These are phyloP conservation scores for Colletotrichum sp. DNA, from an alignment of 2,329 filamentous ascomycete genomes.

Conservation along the genomic window DNA sequence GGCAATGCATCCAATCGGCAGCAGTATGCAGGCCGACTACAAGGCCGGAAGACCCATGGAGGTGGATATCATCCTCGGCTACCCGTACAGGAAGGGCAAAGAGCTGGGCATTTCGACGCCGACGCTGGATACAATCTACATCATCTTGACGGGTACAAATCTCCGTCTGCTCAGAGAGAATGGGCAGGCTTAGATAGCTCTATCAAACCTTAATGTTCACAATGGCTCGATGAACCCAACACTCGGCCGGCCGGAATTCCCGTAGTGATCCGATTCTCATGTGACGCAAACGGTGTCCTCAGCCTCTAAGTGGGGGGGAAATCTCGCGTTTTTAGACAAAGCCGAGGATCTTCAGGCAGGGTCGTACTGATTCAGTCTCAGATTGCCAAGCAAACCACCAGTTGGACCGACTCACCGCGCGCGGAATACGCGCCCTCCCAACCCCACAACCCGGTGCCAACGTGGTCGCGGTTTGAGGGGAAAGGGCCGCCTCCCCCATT, in stretches of 20 bases:
- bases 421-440: neutral
- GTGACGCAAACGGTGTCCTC: neutral
- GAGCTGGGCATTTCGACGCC: slow-evolving; percentile 60
- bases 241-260: neutral
- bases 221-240: neutral
- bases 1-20: slow-evolving; percentile 45
- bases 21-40: slow-evolving; percentile 64
- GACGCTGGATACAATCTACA: slow-evolving; percentile 47
- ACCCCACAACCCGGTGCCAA: neutral
- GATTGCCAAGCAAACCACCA: neutral
- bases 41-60: slow-evolving; percentile 64
- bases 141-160: slow-evolving; percentile 37
- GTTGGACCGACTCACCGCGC: neutral
- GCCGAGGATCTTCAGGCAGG: neutral
- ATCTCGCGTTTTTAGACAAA: neutral
- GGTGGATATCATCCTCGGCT: slow-evolving; percentile 67
- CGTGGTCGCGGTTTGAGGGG: neutral
- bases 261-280: neutral
- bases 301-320: slow-evolving; percentile 5
- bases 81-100: slow-evolving; percentile 60
- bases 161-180: slow-evolving; percentile 2
- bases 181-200: neutral
- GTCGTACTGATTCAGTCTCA: neutral
- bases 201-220: neutral
- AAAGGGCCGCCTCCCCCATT: neutral